Conservation (phyloP, 2,329 filamentous ascomycete genomes). For the Penicillium sp. region DNA sequence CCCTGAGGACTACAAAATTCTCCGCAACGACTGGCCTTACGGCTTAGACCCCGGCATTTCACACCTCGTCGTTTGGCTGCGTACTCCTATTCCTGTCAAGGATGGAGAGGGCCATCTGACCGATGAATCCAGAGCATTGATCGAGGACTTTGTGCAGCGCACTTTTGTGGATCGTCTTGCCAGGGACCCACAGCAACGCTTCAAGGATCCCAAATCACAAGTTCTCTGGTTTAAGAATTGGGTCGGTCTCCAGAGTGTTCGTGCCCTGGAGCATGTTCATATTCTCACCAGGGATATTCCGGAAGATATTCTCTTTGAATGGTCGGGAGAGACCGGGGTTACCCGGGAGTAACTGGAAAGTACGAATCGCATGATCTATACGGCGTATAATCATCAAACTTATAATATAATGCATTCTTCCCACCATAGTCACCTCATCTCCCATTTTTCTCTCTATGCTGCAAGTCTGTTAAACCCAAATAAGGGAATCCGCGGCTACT, state of each 20-base stretch:
- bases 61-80: constrained; percentile 64
- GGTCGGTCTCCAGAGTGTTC: constrained; percentile 63
- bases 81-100: constrained; percentile 54
- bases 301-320: constrained; percentile 47
- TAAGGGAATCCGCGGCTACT: too few species aligned
- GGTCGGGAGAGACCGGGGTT: constrained; percentile 42
- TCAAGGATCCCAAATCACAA: constrained; percentile 43
- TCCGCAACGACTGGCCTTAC: constrained; percentile 69
- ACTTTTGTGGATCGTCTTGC: constrained; percentile 54
- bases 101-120: constrained; percentile 55
- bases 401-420: too few species aligned
- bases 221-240: constrained; percentile 71
- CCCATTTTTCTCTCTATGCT: too few species aligned
- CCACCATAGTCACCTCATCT: too few species aligned
- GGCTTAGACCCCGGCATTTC: constrained; percentile 58
- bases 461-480: too few species aligned
- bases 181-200: constrained; percentile 36
- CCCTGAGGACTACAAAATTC: constrained; percentile 58
- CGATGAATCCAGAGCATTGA: constrained; percentile 50
- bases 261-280: constrained; percentile 62
- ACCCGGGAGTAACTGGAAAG: neutral
- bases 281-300: constrained; percentile 56
- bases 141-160: constrained; percentile 54
- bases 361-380: too few species aligned
- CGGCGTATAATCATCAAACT: too few species aligned